Base-by-base conservation (phyloP, 306 rosid genomes). In the Castanospermum australe region DNA sequence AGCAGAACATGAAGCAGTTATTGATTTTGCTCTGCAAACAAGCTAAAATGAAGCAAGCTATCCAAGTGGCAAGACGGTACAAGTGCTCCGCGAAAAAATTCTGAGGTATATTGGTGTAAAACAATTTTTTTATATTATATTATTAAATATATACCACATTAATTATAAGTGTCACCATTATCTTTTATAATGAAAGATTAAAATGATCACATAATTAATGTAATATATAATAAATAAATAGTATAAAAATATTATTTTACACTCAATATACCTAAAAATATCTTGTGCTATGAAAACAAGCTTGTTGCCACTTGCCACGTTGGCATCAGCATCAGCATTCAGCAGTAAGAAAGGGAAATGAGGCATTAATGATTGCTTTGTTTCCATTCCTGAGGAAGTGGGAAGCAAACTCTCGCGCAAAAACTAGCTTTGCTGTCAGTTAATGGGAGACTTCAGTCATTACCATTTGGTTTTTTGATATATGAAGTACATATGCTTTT, bases 1-100 rank as follows among this genome's bases (percentile, higher is more conserved):
- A n/a, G n/a, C 0, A 32, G 51, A 66, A 4, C 10, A 39, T 17
- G 0, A 11, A 2, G 69, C 0, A 8, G 21, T 20, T 56, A 33
- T 14, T 60, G 77, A 79, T 45, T 73, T 79, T 79, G 45, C 82
- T 33, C 28, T 32, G 38, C 63, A 47, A 44, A 59, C 69, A 78
- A 78, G 59, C 65, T 36, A 65, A 44, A 66, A 6, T 24, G 56
- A 22, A 67, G 73, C 39, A 67, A 6, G 42, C 35, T 30, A 78
- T 44, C 1, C 7, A 67, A 55, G 69, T 78, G 67, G 25, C 24
- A 67, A n/a, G 6, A 67, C 57, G 55, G 28, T 24, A 45, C 70
- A 44, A 10, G 79, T 32, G 63, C 25, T 41, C 8, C 17, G 36
- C n/a, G n/a, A n/a, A n/a, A n/a, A n/a, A n/a, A n/a, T n/a, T n/a